Conservation (phyloP, 805 yeast species). For the Brettanomyces custersianus region DNA sequence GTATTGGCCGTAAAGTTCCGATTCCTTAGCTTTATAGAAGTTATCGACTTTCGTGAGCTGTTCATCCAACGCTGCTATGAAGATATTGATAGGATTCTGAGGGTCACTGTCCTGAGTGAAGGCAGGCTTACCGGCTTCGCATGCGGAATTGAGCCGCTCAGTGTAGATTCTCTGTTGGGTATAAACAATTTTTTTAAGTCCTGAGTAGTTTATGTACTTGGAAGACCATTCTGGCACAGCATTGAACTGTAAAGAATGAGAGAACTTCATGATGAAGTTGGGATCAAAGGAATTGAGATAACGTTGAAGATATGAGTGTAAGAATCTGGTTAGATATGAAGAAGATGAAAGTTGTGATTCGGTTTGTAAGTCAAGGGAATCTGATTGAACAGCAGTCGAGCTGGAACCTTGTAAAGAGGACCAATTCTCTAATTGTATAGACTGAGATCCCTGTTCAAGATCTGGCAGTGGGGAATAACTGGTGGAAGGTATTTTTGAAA, state of each 20-base stretch:
- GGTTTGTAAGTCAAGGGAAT: no score
- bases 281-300: neutral
- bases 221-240: slow-evolving; percentile 99
- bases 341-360: no score
- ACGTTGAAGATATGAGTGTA: slow-evolving; percentile 1
- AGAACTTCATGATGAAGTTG: slow-evolving; percentile 73
- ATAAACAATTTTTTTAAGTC: slow-evolving; percentile 77
- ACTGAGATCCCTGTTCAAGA: neutral
- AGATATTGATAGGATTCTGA: slow-evolving; percentile 46
- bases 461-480: neutral
- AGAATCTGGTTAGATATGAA: neutral
- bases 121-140: slow-evolving; percentile 19
- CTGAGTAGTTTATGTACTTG: slow-evolving; percentile 82
- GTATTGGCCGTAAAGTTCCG: slow-evolving; percentile 41
- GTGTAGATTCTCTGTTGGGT: slow-evolving; percentile 61
- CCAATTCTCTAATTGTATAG: neutral
- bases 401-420: no score
- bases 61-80: slow-evolving; percentile 61
- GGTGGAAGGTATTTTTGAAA: no score
- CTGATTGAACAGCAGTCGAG: no score
- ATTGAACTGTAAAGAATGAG: slow-evolving; percentile 90
- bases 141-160: slow-evolving; percentile 17
- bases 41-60: slow-evolving; percentile 70
- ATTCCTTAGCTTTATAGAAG: slow-evolving; percentile 65
- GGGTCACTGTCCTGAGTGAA: slow-evolving; percentile 25